A percentile compares a stretch with the other conserved stretches of the same genome.
Evolutionary conservation across 106 monocot genomes (phyloP).

Genomic region (Cymbidium sinense): DNA sequence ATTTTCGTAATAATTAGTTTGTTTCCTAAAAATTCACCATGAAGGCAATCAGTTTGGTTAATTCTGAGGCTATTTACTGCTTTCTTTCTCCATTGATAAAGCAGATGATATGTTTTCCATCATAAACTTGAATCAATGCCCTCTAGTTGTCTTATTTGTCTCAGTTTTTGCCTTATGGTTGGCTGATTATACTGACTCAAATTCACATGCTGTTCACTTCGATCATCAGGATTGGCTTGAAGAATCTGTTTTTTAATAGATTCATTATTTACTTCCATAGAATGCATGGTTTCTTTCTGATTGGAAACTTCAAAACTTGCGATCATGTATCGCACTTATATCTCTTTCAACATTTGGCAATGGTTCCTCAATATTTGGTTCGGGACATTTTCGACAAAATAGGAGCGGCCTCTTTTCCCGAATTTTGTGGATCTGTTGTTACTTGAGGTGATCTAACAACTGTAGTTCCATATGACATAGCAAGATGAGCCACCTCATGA

Average conservation of each 20-base stretch:
- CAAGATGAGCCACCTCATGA: not conserved
- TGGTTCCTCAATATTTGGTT: not conserved
- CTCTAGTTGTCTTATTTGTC: too few relatives aligned
- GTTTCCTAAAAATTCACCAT: too few relatives aligned
- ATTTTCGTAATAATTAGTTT: too few relatives aligned
- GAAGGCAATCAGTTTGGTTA: too few relatives aligned
- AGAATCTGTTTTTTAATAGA: not conserved
- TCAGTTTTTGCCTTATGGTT: too few relatives aligned
- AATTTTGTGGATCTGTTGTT: not conserved
- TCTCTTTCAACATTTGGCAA: not conserved
- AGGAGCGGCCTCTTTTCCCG: not conserved
- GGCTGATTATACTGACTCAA: not conserved
- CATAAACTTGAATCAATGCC: too few relatives aligned
- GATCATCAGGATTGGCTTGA: slow-evolving; percentile 4
- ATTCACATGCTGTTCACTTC: not conserved
- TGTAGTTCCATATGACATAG: not conserved
- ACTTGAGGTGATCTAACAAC: not conserved
- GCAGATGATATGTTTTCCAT: too few relatives aligned
- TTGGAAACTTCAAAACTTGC: not conserved
- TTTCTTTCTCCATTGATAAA: too few relatives aligned
- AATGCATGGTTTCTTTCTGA: not conserved
- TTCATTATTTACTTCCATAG: slow-evolving; percentile 5
- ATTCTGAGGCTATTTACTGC: too few relatives aligned
- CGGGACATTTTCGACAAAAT: not conserved
- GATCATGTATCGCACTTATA: not conserved